Percentiles rank a stretch among this genome's conserved stretches.
Conservation (phyloP, 768 basidiomycete species). For the Boletus rufocinnamomeus region DNA sequence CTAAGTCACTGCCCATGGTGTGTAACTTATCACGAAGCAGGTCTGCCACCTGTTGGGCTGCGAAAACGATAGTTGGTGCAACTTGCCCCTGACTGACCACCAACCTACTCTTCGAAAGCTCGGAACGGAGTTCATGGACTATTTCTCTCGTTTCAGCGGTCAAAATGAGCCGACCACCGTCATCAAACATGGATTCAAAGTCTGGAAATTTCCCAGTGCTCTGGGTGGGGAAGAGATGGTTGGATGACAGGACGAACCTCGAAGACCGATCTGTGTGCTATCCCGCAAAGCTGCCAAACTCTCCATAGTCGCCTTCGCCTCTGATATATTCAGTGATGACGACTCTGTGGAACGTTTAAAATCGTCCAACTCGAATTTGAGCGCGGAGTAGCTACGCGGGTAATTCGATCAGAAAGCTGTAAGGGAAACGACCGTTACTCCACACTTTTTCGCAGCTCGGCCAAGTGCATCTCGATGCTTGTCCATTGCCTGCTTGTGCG, state of each 20-base stretch:
- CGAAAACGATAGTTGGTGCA: constrained; percentile 10
- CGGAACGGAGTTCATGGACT: constrained; percentile 37
- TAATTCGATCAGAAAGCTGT: constrained; percentile 1
- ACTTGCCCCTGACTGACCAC: not conserved
- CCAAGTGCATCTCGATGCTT: constrained; percentile 23
- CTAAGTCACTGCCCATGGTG: constrained; percentile 42
- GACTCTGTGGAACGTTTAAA: constrained; percentile 29
- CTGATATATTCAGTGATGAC: constrained; percentile 23
- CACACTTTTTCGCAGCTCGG: constrained; percentile 25
- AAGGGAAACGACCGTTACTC: not conserved
- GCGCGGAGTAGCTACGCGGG: constrained; percentile 28
- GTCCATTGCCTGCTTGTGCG: constrained; percentile 15
- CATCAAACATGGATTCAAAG: constrained; percentile 32
- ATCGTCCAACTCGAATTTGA: constrained; percentile 33
- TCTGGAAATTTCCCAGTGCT: constrained; percentile 16
- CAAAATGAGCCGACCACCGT: constrained; percentile 28
- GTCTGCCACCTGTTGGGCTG: constrained; percentile 52
- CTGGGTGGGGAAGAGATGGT: not conserved
- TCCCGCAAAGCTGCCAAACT: constrained; percentile 30
- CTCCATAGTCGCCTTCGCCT: constrained; percentile 30
- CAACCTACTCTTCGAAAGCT: constrained; percentile 38
- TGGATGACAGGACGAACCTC: constrained; percentile 24
- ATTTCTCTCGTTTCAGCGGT: constrained; percentile 30
- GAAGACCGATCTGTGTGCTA: constrained; percentile 22
- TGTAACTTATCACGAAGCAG: constrained; percentile 50